Conservation (phyloP, 148 eudicot genomes). For the Spergularia marina region DNA sequence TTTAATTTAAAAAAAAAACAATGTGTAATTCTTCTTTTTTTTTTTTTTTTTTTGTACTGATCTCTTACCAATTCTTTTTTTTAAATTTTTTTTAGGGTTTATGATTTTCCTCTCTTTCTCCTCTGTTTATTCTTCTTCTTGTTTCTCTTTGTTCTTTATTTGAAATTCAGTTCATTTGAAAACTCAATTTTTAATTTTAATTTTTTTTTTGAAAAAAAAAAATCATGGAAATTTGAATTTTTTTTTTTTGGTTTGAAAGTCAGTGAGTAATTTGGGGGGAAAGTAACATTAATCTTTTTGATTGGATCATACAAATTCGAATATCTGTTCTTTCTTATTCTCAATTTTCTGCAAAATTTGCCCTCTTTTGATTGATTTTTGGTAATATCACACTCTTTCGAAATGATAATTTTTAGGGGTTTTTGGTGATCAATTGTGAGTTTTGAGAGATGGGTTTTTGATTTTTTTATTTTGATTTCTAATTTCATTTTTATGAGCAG, state of each 20-base stretch:
- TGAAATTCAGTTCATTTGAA: too few species aligned
- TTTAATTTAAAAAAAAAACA: background rate
- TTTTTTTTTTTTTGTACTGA: slow-evolving; percentile 9
- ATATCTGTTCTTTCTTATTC: background rate
- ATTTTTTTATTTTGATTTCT: background rate
- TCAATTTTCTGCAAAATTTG: background rate
- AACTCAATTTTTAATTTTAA: background rate
- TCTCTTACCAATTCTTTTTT: background rate
- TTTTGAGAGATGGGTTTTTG: background rate
- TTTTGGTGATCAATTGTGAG: background rate
- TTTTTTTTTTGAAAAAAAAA: background rate
- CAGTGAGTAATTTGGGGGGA: background rate
- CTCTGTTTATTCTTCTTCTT: background rate
- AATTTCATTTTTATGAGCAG: background rate
- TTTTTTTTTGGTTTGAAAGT: background rate
- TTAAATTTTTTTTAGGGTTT: slow-evolving; percentile 24
- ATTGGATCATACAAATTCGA: background rate
- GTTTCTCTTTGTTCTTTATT: background rate
- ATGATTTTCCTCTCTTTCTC: background rate
- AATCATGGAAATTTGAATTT: background rate
- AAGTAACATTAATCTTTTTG: background rate
- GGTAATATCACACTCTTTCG: background rate
- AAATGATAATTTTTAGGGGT: background rate
- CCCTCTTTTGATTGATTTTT: slow-evolving; percentile 1
- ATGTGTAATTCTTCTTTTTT: background rate